These are phyloP conservation scores for Leptographium galeiforme DNA, from an alignment of 2,329 filamentous ascomycete species.

Conservation along the genomic window DNA sequence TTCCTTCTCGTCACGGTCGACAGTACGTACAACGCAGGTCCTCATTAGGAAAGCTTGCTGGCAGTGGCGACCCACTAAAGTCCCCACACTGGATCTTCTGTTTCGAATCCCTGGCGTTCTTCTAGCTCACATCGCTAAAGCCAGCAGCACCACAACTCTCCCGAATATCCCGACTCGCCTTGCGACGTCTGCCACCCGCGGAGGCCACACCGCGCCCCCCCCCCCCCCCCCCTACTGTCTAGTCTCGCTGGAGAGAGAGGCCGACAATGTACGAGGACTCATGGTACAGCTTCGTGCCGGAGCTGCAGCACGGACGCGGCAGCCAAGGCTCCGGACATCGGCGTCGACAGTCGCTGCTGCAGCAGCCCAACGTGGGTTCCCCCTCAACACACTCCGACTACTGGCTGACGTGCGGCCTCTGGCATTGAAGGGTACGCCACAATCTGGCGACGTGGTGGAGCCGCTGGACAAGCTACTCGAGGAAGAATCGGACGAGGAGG, in stretches of 20 bases:
- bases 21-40: no score
- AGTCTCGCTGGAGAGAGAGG: not conserved
- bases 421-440: conserved; percentile 36
- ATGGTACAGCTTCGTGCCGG: conserved; percentile 67
- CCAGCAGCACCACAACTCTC: not conserved
- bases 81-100: not conserved
- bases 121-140: no score
- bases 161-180: not conserved
- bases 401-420: not conserved
- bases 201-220: not conserved
- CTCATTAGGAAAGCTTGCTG: not conserved
- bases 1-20: no score
- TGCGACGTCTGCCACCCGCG: not conserved
- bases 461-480: conserved; percentile 46
- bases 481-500: conserved; percentile 36
- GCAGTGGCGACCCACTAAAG: not conserved
- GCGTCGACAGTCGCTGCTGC: conserved; percentile 56
- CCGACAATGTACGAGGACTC: conserved; percentile 65
- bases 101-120: not conserved
- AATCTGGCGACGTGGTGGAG: conserved; percentile 35
- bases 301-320: conserved; percentile 36
- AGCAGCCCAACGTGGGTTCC: conserved; percentile 46
- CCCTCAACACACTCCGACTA: not conserved
- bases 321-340: conserved; percentile 40
- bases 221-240: not conserved